phyloP scores from a whole-genome alignment of 2,329 filamentous ascomycete species.

The Harringtonia aguacate region DNA sequence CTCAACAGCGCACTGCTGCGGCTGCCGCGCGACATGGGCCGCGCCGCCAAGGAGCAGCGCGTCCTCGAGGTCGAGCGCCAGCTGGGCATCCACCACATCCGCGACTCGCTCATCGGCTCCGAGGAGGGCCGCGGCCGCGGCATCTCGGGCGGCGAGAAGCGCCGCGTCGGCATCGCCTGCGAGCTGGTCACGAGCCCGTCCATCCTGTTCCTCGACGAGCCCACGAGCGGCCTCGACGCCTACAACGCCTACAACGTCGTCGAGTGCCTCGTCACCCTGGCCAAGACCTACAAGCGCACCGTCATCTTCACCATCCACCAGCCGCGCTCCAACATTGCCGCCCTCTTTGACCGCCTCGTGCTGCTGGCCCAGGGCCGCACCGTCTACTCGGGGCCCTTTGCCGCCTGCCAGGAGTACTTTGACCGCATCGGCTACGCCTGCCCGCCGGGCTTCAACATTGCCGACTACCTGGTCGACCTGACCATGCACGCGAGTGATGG shows the following conservation, averaged over 20 bases:
- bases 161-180: slow-evolving; percentile 92
- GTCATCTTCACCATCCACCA: slow-evolving; percentile 99
- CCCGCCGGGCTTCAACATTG: slow-evolving; percentile 95
- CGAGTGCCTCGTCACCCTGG: slow-evolving; percentile 86
- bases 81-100: slow-evolving; percentile 87
- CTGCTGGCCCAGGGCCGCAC: slow-evolving; percentile 80
- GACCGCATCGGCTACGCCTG: slow-evolving; percentile 86
- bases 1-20: slow-evolving; percentile 85
- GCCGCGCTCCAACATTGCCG: slow-evolving; percentile 94
- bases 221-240: slow-evolving; percentile 89
- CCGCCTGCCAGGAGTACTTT: slow-evolving; percentile 84
- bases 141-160: slow-evolving; percentile 94
- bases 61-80: slow-evolving; percentile 92
- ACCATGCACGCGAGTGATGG: slow-evolving; percentile 99
- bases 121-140: slow-evolving; percentile 91
- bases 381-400: slow-evolving; percentile 88
- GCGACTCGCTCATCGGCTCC: slow-evolving; percentile 89
- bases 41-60: slow-evolving; percentile 76
- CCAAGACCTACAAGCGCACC: slow-evolving; percentile 93
- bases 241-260: slow-evolving; percentile 98
- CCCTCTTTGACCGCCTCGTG: slow-evolving; percentile 88
- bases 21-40: slow-evolving; percentile 85
- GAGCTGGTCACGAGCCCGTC: slow-evolving; percentile 95
- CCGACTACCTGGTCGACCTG: slow-evolving; percentile 91
- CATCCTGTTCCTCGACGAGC: slow-evolving; percentile 93